Conservation (phyloP, 1,284 basidiomycete genomes). For the Ustilago shanxiensis region DNA sequence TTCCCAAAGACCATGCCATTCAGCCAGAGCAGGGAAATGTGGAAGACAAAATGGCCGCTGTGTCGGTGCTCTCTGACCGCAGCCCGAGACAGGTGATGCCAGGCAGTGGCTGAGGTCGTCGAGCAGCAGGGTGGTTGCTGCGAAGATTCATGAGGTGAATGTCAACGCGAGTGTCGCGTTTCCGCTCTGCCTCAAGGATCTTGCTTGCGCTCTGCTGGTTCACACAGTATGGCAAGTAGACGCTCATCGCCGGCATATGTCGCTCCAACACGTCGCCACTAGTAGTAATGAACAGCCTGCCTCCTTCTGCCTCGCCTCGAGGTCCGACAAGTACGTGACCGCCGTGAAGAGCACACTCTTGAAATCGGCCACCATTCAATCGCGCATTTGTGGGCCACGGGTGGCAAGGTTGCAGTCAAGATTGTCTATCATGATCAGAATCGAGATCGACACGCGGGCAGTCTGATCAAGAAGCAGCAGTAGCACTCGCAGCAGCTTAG, state of each 20-base stretch:
- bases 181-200: constrained; percentile 81
- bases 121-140: constrained; percentile 79
- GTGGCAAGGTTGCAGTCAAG: constrained; percentile 58
- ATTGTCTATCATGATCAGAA: constrained; percentile 47
- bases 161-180: constrained; percentile 78
- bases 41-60: too few species aligned
- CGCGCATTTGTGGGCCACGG: too few species aligned
- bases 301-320: constrained; percentile 90
- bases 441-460: constrained; percentile 3
- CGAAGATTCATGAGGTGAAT: constrained; percentile 80
- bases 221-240: constrained; percentile 90
- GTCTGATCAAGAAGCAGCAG: constrained; percentile 10
- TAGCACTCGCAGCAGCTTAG: constrained; percentile 48
- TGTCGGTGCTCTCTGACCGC: too few species aligned
- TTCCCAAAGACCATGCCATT: too few species aligned
- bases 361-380: constrained; percentile 91
- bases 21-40: too few species aligned
- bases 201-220: constrained; percentile 86
- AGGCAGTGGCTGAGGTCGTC: constrained; percentile 90
- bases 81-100: too few species aligned
- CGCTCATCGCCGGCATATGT: constrained; percentile 81
- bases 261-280: constrained; percentile 86
- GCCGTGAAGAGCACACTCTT: constrained; percentile 75
- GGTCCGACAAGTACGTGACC: constrained; percentile 72
- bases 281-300: constrained; percentile 86